Conservation (phyloP, 2,329 filamentous ascomycete genomes). For the Trichoderma hamatum region DNA sequence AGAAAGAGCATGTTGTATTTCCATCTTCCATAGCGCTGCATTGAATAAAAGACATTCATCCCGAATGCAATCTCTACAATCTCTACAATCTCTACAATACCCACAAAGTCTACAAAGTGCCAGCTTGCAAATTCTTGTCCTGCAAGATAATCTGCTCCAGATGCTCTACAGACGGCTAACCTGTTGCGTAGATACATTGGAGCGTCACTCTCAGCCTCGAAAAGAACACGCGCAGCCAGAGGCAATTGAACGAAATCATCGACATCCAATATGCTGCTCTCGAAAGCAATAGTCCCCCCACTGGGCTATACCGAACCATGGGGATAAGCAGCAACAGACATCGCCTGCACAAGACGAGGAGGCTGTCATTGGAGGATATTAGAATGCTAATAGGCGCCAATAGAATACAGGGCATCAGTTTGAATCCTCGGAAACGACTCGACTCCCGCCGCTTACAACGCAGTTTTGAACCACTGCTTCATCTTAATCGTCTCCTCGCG, state of each 20-base stretch:
- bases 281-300: background rate
- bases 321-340: background rate
- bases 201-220: background rate
- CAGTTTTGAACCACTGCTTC: slow-evolving; percentile 38
- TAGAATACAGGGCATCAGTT: background rate
- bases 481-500: slow-evolving; percentile 39
- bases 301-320: background rate
- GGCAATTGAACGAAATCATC: background rate
- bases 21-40: background rate
- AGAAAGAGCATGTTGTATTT: background rate
- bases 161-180: background rate
- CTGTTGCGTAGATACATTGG: background rate
- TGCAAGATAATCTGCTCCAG: background rate
- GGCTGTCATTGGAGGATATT: background rate
- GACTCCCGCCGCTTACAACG: background rate
- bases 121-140: background rate
- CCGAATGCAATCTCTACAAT: too few species aligned
- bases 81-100: too few species aligned
- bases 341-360: too few species aligned
- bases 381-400: background rate
- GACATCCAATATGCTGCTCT: background rate
- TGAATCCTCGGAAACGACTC: too few species aligned
- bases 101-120: too few species aligned
- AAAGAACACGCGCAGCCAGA: background rate
- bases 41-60: background rate